phyloP scores from a whole-genome alignment of 1,284 basidiomycete genomes.

The Tilletia setariae region DNA sequence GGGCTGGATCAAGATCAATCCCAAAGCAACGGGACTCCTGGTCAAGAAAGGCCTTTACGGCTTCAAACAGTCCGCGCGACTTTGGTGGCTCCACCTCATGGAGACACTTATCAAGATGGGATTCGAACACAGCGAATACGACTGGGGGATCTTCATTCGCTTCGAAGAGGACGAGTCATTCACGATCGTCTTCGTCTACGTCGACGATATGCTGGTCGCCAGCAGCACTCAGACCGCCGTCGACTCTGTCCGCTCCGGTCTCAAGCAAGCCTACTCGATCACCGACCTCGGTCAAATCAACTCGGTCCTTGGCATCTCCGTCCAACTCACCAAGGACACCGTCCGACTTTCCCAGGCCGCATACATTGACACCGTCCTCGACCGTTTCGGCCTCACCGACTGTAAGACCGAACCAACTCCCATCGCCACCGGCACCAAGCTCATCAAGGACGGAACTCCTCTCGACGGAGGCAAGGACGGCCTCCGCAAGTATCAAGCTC shows the following conservation, averaged over 20 bases:
- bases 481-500: not conserved
- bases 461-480: slow-evolving; percentile 5
- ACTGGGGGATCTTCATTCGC: no score
- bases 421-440: no score
- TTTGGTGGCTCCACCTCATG: slow-evolving; percentile 3
- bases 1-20: not conserved
- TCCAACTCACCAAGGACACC: slow-evolving; percentile 2
- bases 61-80: slow-evolving; percentile 4
- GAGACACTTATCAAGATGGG: not conserved
- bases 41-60: slow-evolving; percentile 4
- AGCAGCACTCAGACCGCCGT: no score
- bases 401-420: not conserved
- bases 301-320: slow-evolving; percentile 1
- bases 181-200: no score
- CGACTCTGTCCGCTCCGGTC: no score
- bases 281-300: not conserved
- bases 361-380: not conserved
- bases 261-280: no score
- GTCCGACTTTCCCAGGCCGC: not conserved
- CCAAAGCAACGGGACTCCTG: not conserved
- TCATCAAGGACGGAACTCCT: not conserved
- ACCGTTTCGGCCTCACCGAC: not conserved
- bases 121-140: no score
- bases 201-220: no score
- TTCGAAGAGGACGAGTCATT: no score